phyloP scores from a whole-genome alignment of 768 basidiomycete genomes.

The Hortiboletus campestris region DNA sequence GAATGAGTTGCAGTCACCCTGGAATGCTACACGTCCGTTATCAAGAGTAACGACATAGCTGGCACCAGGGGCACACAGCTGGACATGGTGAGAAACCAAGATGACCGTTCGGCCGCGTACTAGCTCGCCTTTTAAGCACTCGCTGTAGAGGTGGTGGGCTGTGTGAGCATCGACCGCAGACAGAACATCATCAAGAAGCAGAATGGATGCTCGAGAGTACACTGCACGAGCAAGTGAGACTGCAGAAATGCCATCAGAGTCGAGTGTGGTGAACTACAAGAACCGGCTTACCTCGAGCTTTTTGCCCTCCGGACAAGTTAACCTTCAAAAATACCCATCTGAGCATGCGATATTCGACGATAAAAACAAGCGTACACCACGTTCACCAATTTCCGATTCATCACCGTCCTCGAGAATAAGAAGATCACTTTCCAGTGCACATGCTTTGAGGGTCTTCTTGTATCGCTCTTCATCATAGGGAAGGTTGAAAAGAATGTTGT shows the following conservation, averaged over 20 bases:
- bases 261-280: neutral
- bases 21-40: slow-evolving; percentile 64
- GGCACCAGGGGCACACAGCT: slow-evolving; percentile 79
- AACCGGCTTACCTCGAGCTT: slow-evolving; percentile 53
- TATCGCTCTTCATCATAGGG: slow-evolving; percentile 76
- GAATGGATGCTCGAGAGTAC: slow-evolving; percentile 79
- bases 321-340: slow-evolving; percentile 20
- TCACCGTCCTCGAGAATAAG: slow-evolving; percentile 86
- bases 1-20: slow-evolving; percentile 66
- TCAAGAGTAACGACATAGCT: slow-evolving; percentile 81
- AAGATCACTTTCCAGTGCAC: slow-evolving; percentile 71
- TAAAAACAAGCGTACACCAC: slow-evolving; percentile 50
- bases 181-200: slow-evolving; percentile 83
- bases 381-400: slow-evolving; percentile 84
- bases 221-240: slow-evolving; percentile 82
- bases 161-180: slow-evolving; percentile 81
- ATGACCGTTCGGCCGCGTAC: slow-evolving; percentile 79
- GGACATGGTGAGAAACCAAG: slow-evolving; percentile 92
- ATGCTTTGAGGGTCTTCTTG: slow-evolving; percentile 71
- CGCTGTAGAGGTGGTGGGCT: slow-evolving; percentile 74
- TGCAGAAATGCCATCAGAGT: slow-evolving; percentile 21
- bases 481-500: slow-evolving; percentile 79
- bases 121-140: slow-evolving; percentile 79
- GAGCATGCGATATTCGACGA: neutral
- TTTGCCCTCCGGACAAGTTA: slow-evolving; percentile 53